phyloP scores from a whole-genome alignment of 768 basidiomycete species.

The Austroboletus festivus region DNA sequence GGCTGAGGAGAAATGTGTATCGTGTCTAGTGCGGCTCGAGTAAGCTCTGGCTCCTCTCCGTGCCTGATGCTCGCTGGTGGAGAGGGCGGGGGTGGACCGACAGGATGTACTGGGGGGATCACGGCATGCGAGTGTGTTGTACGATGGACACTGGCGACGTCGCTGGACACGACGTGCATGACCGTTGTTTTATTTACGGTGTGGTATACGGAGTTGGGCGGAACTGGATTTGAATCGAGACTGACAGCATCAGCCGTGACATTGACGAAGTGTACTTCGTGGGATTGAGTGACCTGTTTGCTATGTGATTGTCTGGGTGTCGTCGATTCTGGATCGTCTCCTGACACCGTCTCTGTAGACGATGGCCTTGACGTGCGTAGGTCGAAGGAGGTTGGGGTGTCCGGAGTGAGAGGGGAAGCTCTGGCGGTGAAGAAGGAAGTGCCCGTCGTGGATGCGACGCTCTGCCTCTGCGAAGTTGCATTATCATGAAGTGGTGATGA shows the following conservation, averaged over 20 bases:
- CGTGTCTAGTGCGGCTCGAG: slow-evolving; percentile 28
- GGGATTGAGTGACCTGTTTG: slow-evolving; percentile 28
- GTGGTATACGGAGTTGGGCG: slow-evolving; percentile 32
- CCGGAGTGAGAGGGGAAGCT: slow-evolving; percentile 23
- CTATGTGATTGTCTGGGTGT: slow-evolving; percentile 35
- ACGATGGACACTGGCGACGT: slow-evolving; percentile 7
- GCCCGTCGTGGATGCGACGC: slow-evolving; percentile 25
- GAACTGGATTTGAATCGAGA: slow-evolving; percentile 37
- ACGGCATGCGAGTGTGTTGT: background rate
- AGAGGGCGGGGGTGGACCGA: slow-evolving; percentile 60
- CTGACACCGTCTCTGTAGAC: slow-evolving; percentile 32
- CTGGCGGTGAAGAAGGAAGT: slow-evolving; percentile 27
- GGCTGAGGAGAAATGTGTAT: slow-evolving; percentile 26
- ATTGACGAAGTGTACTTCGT: slow-evolving; percentile 54
- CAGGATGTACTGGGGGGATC: background rate
- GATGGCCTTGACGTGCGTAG: slow-evolving; percentile 32
- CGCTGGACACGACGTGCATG: slow-evolving; percentile 30
- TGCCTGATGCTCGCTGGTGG: slow-evolving; percentile 42
- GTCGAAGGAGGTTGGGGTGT: slow-evolving; percentile 21
- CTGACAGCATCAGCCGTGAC: slow-evolving; percentile 48
- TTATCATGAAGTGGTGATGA: slow-evolving; percentile 12
- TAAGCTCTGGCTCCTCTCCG: slow-evolving; percentile 8
- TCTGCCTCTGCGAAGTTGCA: slow-evolving; percentile 17
- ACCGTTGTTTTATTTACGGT: slow-evolving; percentile 36
- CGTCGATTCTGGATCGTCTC: slow-evolving; percentile 14